Conservation (phyloP, 2,329 filamentous ascomycete genomes). For the Monilinia laxa region DNA sequence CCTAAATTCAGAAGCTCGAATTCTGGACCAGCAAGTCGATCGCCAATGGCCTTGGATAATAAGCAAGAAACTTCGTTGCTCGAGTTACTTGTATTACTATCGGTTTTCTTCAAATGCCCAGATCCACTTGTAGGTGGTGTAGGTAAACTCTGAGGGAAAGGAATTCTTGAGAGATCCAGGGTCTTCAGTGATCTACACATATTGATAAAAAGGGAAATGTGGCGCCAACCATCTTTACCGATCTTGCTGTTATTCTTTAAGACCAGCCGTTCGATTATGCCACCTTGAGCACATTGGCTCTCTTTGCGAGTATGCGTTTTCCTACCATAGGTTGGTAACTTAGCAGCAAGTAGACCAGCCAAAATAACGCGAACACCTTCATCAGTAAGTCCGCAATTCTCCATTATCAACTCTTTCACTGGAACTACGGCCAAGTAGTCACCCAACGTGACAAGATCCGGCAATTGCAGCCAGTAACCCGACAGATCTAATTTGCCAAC, state of each 20-base stretch:
- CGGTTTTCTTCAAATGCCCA: conserved; percentile 28
- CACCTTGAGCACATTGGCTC: conserved; percentile 47
- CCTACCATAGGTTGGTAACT: conserved; percentile 55
- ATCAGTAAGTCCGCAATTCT: conserved; percentile 83
- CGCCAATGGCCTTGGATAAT: conserved; percentile 71
- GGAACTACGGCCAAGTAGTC: conserved; percentile 95
- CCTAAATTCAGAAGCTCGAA: conserved; percentile 83
- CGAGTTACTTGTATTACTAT: conserved; percentile 25
- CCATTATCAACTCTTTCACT: conserved; percentile 79
- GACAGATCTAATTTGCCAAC: conserved; percentile 82
- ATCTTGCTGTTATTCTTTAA: conserved; percentile 88
- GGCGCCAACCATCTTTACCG: conserved; percentile 83
- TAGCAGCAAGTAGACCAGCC: conserved; percentile 79
- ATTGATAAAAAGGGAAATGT: conserved; percentile 86
- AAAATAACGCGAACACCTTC: conserved; percentile 85
- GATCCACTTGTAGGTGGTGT: conserved; percentile 27
- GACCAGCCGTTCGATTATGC: conserved; percentile 81
- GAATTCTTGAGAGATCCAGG: conserved; percentile 82
- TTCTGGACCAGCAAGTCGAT: conserved; percentile 71
- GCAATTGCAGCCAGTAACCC: conserved; percentile 77
- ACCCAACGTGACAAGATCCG: conserved; percentile 82
- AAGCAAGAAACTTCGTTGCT: conserved; percentile 55
- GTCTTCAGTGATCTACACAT: conserved; percentile 84
- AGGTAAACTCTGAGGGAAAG: conserved; percentile 58
- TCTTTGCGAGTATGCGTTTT: conserved; percentile 29